A percentile compares a stretch with the other conserved stretches of the same genome.
Evolutionary conservation across 257 asterid species (phyloP).

Genomic region (Mitragyna speciosa): DNA sequence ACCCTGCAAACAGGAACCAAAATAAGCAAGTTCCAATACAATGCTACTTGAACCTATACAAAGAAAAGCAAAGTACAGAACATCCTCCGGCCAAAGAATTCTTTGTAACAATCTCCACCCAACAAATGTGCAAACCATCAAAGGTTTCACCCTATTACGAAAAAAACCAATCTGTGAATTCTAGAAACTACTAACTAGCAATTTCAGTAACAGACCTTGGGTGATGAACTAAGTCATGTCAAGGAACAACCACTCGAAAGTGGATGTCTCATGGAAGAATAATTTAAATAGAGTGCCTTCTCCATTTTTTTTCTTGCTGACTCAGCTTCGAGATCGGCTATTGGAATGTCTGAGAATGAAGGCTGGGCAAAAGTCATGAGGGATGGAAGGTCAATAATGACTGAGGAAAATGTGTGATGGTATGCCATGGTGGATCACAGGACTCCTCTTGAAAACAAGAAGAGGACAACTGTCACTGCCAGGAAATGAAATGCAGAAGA

Average conservation of each 20-base stretch:
- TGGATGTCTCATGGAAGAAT: conserved; percentile 56
- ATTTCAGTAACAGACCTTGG: conserved; percentile 69
- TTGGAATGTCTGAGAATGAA: conserved; percentile 53
- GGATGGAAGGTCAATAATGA: conserved; percentile 55
- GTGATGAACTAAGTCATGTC: conserved; percentile 59
- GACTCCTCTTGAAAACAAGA: conserved; percentile 56
- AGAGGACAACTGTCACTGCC: conserved; percentile 53
- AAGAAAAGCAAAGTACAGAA: conserved; percentile 18
- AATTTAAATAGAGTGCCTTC: conserved; percentile 51
- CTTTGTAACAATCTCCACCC: conserved; percentile 16
- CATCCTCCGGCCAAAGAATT: conserved; percentile 19
- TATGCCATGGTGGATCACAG: conserved; percentile 62
- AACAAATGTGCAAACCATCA: conserved; percentile 31
- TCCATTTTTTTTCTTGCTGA: conserved; percentile 49
- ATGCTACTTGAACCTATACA: background rate
- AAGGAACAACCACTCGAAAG: conserved; percentile 51
- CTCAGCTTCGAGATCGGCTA: conserved; percentile 58
- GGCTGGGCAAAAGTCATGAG: conserved; percentile 57
- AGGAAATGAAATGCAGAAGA: conserved; percentile 54
- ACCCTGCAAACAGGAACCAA: conserved; percentile 25
- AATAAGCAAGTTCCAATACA: background rate
- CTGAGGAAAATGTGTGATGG: conserved; percentile 52
- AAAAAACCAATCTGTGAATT: conserved; percentile 40
- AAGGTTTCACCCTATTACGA: conserved; percentile 36
- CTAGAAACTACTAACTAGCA: conserved; percentile 44